Evolutionary conservation across 495 filamentous ascomycete species (phyloP).

Genomic region (Trichoderma gamsii): DNA sequence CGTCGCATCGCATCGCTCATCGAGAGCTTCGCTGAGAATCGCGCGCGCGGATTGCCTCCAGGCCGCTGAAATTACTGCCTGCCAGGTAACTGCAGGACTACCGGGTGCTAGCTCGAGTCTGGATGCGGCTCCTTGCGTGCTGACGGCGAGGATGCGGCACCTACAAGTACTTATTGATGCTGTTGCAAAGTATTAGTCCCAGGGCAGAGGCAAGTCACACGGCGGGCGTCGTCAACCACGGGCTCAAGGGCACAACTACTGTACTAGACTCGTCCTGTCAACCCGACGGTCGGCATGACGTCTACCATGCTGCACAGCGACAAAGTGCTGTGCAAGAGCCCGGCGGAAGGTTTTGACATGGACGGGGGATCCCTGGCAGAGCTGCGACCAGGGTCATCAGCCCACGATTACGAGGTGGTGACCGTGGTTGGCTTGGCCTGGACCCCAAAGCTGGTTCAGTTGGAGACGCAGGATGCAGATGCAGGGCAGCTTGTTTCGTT

Average conservation of each 20-base stretch:
- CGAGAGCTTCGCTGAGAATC: neutral
- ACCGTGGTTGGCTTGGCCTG: neutral
- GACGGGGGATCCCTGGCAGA: neutral
- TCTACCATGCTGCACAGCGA: neutral
- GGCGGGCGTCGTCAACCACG: neutral
- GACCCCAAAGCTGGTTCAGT: neutral
- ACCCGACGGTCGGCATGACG: neutral
- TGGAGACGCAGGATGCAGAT: neutral
- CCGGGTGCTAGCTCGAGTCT: neutral
- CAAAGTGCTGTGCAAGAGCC: neutral
- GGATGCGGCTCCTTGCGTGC: neutral
- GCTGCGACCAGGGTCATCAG: neutral
- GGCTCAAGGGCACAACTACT: neutral
- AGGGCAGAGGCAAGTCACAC: neutral
- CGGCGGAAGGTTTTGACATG: neutral
- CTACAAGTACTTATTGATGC: neutral
- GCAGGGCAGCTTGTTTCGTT: constrained; percentile 10
- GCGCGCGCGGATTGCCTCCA: neutral
- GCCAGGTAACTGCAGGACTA: neutral
- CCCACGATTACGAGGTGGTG: constrained; percentile 12
- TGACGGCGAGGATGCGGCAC: constrained; percentile 4
- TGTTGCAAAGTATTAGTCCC: neutral
- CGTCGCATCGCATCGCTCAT: neutral
- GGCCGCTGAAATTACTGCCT: neutral
- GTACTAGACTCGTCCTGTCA: too few relatives aligned